A percentile compares a stretch with the other conserved stretches of the same genome.
phyloP scores from a whole-genome alignment of 2,329 filamentous ascomycete genomes.

The Aspergillus uvarum region DNA sequence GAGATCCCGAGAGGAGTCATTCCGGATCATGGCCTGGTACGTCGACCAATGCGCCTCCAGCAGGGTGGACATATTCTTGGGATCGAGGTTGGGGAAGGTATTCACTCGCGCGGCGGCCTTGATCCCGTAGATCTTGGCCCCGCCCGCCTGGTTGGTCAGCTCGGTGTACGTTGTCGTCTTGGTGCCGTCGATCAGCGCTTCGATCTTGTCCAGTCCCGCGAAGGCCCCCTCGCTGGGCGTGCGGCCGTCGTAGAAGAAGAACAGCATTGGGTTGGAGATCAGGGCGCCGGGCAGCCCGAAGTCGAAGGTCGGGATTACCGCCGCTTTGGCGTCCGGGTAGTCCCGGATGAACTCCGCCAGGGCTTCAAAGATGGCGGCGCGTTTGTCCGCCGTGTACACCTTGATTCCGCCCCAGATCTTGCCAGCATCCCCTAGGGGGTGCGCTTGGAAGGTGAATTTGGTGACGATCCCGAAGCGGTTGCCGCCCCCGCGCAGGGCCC shows the following conservation, averaged over 20 bases:
- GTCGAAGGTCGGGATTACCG: conserved; percentile 13
- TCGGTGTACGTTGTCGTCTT: conserved; percentile 5
- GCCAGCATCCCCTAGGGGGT: conserved; percentile 8
- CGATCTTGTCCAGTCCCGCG: conserved; percentile 9
- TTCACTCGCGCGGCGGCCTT: conserved; percentile 13
- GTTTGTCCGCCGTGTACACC: conserved; percentile 3
- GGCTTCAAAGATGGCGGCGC: conserved; percentile 7
- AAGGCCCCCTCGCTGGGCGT: conserved; percentile 7
- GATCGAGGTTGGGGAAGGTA: conserved; percentile 10
- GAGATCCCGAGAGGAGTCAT: neutral
- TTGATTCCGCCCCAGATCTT: conserved; percentile 10
- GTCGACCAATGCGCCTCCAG: conserved; percentile 8
- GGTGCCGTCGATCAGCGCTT: conserved; percentile 9
- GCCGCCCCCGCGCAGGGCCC: conserved; percentile 14
- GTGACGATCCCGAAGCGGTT: conserved; percentile 17
- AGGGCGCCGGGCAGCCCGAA: conserved; percentile 6
- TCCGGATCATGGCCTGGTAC: conserved; percentile 9
- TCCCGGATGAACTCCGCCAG: conserved; percentile 7
- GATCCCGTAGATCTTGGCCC: conserved; percentile 12
- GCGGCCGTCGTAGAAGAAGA: conserved; percentile 16
- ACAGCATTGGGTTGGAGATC: conserved; percentile 9
- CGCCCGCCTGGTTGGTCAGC: conserved; percentile 10
- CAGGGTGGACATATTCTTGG: conserved; percentile 1
- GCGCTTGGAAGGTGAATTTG: conserved; percentile 14
- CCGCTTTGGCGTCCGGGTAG: conserved; percentile 13